These are phyloP conservation scores for Botryotinia narcissicola DNA, from an alignment of 2,329 filamentous ascomycete species.

Conservation along the genomic window DNA sequence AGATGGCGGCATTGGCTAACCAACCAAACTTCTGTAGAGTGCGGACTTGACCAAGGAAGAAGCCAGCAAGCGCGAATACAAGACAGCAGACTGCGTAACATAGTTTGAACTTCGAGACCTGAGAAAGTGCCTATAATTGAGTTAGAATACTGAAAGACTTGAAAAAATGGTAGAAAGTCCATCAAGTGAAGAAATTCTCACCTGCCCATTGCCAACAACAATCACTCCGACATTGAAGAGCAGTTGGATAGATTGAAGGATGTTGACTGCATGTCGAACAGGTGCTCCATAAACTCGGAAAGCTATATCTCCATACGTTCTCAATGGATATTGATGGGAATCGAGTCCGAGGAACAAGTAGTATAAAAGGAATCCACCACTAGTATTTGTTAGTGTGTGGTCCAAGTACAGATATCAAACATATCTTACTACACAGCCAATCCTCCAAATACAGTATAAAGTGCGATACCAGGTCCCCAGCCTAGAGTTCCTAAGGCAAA, in stretches of 20 bases:
- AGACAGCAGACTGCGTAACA: constrained; percentile 34
- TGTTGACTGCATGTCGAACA: constrained; percentile 28
- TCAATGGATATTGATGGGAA: constrained; percentile 27
- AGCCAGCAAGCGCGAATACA: constrained; percentile 34
- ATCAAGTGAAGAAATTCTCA: not conserved
- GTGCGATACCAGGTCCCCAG: constrained; percentile 24
- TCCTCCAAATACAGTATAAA: constrained; percentile 27
- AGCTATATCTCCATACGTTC: constrained; percentile 28
- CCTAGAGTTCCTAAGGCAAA: constrained; percentile 21
- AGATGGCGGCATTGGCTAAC: constrained; percentile 35
- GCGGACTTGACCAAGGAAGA: constrained; percentile 36
- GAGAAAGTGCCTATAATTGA: constrained; percentile 18
- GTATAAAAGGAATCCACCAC: constrained; percentile 25
- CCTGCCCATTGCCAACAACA: not conserved
- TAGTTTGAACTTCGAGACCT: constrained; percentile 27
- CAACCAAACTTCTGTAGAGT: constrained; percentile 35
- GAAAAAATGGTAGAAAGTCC: too few species aligned
- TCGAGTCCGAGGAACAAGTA: constrained; percentile 29
- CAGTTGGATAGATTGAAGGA: constrained; percentile 24
- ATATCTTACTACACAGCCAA: constrained; percentile 15
- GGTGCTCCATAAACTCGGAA: constrained; percentile 27
- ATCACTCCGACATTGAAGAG: constrained; percentile 20
- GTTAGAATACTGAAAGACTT: not conserved
- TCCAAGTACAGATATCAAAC: too few species aligned
- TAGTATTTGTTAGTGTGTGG: not conserved